A percentile compares a stretch with the other conserved stretches of the same genome.
These are phyloP conservation scores for Cystobasidium slooffiae DNA, from an alignment of 1,284 basidiomycete species.

Conservation along the genomic window DNA sequence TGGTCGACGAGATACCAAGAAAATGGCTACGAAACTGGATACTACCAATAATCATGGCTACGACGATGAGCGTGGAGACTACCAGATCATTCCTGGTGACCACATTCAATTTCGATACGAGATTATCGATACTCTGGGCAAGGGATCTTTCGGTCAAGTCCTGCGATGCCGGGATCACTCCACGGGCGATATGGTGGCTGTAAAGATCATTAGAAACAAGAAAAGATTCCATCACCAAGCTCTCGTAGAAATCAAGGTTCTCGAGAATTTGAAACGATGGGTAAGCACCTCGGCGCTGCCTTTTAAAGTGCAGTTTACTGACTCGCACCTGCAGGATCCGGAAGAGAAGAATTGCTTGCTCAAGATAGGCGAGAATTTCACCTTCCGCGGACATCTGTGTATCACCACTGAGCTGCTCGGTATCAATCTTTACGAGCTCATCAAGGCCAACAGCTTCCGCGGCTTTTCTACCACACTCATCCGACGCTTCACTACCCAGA, in stretches of 20 bases:
- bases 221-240: constrained; percentile 99
- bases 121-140: constrained; percentile 86
- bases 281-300: constrained; percentile 60
- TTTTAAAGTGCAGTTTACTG: constrained; percentile 29
- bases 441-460: constrained; percentile 97
- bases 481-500: constrained; percentile 93
- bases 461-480: constrained; percentile 95
- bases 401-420: constrained; percentile 97
- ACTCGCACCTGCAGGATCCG: constrained; percentile 68
- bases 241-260: constrained; percentile 96
- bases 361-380: constrained; percentile 98
- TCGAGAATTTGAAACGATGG: constrained; percentile 96
- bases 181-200: constrained; percentile 93
- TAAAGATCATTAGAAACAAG: constrained; percentile 99
- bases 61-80: constrained; percentile 98
- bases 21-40: constrained; percentile 71
- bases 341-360: constrained; percentile 97
- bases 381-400: constrained; percentile 95
- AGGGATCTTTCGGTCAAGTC: constrained; percentile 98
- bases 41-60: constrained; percentile 90
- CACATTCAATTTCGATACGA: constrained; percentile 97
- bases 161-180: constrained; percentile 94
- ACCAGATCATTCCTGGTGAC: constrained; percentile 84
- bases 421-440: constrained; percentile 98
- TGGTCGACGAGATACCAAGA: constrained; percentile 80